Evolutionary conservation across 306 rosid species (phyloP).

Genomic region (Adenanthera pavonina): DNA sequence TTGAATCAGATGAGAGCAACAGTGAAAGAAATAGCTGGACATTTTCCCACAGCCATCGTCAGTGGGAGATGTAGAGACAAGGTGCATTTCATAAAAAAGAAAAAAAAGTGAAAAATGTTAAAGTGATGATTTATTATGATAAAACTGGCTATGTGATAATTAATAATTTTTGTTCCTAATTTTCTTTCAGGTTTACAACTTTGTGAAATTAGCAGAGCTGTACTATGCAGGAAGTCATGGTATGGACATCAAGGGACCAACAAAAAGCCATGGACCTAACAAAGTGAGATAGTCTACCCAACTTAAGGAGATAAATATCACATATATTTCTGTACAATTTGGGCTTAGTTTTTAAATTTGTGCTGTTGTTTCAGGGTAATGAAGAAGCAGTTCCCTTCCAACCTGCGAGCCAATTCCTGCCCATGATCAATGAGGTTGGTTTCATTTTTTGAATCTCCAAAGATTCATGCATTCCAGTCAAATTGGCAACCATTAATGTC

Average conservation of each 20-base stretch:
- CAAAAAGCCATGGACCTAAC: constrained; percentile 50
- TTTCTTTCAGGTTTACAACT: constrained; percentile 64
- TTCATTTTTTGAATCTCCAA: not conserved
- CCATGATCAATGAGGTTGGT: constrained; percentile 90
- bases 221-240: constrained; percentile 98
- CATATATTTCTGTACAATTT: not conserved
- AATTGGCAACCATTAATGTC: not conserved
- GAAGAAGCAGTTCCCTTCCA: constrained; percentile 63
- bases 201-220: constrained; percentile 76
- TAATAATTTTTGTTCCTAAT: not conserved
- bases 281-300: constrained; percentile 35
- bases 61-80: constrained; percentile 84
- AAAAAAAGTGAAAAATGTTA: not conserved
- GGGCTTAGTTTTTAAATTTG: constrained; percentile 20
- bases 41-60: constrained; percentile 91
- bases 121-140: not conserved
- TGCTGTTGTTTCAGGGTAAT: constrained; percentile 56
- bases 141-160: not conserved
- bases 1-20: constrained; percentile 83
- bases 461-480: not conserved
- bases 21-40: constrained; percentile 63
- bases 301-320: constrained; percentile 2
- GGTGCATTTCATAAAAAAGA: constrained; percentile 54
- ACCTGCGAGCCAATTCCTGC: constrained; percentile 78
- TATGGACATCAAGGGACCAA: constrained; percentile 96